Evolutionary conservation across 1,284 basidiomycete genomes (phyloP).

Genomic region (Fomitiporia mediterranea): DNA sequence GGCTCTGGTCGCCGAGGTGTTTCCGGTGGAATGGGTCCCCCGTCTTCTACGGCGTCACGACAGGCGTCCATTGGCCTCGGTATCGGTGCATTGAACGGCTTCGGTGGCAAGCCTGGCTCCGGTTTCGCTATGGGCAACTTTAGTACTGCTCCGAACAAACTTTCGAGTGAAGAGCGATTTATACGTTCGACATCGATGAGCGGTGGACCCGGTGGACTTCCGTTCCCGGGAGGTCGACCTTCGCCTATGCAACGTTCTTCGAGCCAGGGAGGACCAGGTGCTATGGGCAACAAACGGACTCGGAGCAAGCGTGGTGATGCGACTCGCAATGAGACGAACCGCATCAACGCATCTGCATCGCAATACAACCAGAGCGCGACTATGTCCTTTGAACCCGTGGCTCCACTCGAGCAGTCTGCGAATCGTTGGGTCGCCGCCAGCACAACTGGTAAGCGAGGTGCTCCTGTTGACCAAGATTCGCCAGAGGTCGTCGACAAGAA

Average conservation of each 20-base stretch:
- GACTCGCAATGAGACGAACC: conserved; percentile 40
- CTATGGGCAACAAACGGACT: conserved; percentile 48
- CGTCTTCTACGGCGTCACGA: conserved; percentile 35
- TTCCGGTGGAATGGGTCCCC: conserved; percentile 36
- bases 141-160: conserved; percentile 45
- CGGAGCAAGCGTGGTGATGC: conserved; percentile 71
- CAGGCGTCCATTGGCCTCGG: conserved; percentile 57
- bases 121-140: conserved; percentile 68
- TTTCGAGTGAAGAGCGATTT: conserved; percentile 74
- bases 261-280: conserved; percentile 60
- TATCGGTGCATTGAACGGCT: conserved; percentile 38
- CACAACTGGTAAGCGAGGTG: conserved; percentile 13
- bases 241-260: conserved; percentile 66
- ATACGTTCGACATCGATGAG: conserved; percentile 44
- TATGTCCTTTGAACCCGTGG: conserved; percentile 54
- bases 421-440: conserved; percentile 70
- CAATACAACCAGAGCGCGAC: conserved; percentile 7
- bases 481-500: conserved; percentile 88
- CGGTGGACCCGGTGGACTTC: conserved; percentile 39
- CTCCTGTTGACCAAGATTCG: conserved; percentile 53
- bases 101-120: conserved; percentile 26
- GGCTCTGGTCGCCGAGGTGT: conserved; percentile 56
- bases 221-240: conserved; percentile 42
- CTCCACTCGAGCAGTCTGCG: conserved; percentile 70
- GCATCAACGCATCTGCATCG: conserved; percentile 20